These are phyloP conservation scores for Cutaneotrichosporon sp. DNA, from an alignment of 1,284 basidiomycete species.

Conservation along the genomic window DNA sequence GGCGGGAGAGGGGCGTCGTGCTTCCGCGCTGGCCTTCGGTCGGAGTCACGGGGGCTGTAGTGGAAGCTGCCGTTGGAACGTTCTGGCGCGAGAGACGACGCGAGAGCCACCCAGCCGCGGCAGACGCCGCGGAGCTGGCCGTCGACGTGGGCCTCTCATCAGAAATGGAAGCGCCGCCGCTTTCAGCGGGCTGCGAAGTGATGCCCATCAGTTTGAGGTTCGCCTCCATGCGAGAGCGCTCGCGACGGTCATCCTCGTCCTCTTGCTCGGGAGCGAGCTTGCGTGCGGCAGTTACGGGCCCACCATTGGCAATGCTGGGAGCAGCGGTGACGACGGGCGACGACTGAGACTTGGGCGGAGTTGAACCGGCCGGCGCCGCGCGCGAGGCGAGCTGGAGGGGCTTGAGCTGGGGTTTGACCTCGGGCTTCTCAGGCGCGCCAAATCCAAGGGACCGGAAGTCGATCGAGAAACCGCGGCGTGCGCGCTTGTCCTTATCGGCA, in stretches of 20 bases:
- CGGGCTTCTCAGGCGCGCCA: conserved; percentile 22
- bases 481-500: conserved; percentile 27
- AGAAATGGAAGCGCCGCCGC: too few species aligned
- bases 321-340: neutral
- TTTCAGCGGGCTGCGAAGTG: conserved; percentile 42
- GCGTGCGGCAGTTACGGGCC: conserved; percentile 19
- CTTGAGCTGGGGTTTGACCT: conserved; percentile 27
- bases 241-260: conserved; percentile 79
- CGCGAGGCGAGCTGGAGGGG: conserved; percentile 29
- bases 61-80: neutral
- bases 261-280: conserved; percentile 61
- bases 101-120: conserved; percentile 7
- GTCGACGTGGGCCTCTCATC: conserved; percentile 1
- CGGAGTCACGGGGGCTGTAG: neutral
- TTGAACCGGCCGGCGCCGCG: conserved; percentile 6
- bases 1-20: conserved; percentile 24
- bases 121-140: neutral
- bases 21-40: neutral
- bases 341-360: neutral
- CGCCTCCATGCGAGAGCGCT: conserved; percentile 75
- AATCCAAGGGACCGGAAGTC: conserved; percentile 46
- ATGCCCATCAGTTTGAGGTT: conserved; percentile 91
- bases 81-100: conserved; percentile 10
- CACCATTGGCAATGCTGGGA: conserved; percentile 50
- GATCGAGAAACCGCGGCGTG: conserved; percentile 43